These are phyloP conservation scores for Trebouxiophyceae sp. DNA, from an alignment of 163 green algal genomes.

Conservation along the genomic window DNA sequence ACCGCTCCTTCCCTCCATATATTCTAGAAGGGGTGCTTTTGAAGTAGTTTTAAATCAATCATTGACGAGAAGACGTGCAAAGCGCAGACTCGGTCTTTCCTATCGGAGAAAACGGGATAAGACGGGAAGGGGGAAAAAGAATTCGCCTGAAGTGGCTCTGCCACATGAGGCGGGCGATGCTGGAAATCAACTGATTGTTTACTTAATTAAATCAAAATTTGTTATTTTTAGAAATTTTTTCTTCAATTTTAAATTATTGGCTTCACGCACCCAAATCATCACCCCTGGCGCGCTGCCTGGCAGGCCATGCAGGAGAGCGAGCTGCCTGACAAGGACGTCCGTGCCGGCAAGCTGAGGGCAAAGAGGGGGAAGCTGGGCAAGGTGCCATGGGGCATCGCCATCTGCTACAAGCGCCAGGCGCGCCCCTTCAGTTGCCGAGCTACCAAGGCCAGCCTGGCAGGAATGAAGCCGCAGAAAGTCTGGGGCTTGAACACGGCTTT, in stretches of 20 bases:
- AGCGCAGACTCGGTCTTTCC: too few species aligned
- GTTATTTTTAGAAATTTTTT: background rate
- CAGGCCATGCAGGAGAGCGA: background rate
- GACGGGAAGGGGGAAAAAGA: too few species aligned
- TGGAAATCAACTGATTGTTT: background rate
- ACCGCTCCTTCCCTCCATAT: background rate
- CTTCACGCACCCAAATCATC: too few species aligned
- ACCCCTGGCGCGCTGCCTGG: too few species aligned
- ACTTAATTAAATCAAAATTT: background rate
- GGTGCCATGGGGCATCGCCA: background rate
- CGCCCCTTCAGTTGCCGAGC: too few species aligned
- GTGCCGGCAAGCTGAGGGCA: background rate
- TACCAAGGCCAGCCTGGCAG: too few species aligned
- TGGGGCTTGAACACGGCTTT: too few species aligned
- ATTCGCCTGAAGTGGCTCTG: background rate
- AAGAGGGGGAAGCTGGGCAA: background rate
- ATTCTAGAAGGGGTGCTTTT: too few species aligned
- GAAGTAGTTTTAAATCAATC: too few species aligned
- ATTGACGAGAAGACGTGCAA: background rate
- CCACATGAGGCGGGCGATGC: background rate
- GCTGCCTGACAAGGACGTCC: background rate
- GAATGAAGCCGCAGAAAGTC: too few species aligned
- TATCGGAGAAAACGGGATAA: too few species aligned
- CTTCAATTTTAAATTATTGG: background rate
- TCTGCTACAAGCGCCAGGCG: constrained; percentile 23